Conservation (phyloP, 2,329 filamentous ascomycete genomes). For the Achaetomium macrosporum region DNA sequence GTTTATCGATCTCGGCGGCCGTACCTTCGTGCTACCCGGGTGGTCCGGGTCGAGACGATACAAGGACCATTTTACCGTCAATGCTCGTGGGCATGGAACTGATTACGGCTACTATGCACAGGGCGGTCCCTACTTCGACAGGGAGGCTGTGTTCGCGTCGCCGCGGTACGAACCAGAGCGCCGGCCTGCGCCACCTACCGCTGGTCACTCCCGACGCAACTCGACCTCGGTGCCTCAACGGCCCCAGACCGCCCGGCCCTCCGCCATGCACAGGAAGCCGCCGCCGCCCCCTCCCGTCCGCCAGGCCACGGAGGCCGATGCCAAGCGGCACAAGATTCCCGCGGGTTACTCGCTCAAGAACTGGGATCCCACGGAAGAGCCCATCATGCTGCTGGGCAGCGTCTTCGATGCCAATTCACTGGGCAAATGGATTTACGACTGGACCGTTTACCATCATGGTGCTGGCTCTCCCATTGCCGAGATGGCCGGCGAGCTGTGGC, state of each 20-base stretch:
- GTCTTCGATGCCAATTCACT: conserved; percentile 97
- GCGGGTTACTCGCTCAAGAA: conserved; percentile 92
- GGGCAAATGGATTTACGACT: conserved; percentile 99
- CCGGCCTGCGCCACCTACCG: conserved; percentile 32
- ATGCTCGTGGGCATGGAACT: conserved; percentile 52
- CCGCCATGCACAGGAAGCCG: conserved; percentile 35
- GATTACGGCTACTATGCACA: conserved; percentile 53
- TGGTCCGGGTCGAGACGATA: conserved; percentile 43
- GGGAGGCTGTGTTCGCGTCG: conserved; percentile 38
- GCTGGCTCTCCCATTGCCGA: conserved; percentile 78
- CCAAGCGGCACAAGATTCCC: conserved; percentile 67
- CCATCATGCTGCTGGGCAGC: conserved; percentile 88
- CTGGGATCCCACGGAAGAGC: conserved; percentile 92
- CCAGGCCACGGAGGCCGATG: conserved; percentile 55
- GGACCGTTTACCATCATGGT: conserved; percentile 89
- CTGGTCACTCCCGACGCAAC: conserved; percentile 39
- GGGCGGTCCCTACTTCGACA: conserved; percentile 38
- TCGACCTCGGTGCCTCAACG: conserved; percentile 48
- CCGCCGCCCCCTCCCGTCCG: conserved; percentile 30
- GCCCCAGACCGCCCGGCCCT: conserved; percentile 47
- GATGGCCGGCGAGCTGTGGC: conserved; percentile 90
- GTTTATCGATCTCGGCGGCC: conserved; percentile 48
- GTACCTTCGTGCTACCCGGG: conserved; percentile 48
- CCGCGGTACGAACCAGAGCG: conserved; percentile 39
- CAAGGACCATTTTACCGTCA: conserved; percentile 36